Evolutionary conservation across 345 rosid species (phyloP).

Genomic region (Cardamine chenopodiifolia): DNA sequence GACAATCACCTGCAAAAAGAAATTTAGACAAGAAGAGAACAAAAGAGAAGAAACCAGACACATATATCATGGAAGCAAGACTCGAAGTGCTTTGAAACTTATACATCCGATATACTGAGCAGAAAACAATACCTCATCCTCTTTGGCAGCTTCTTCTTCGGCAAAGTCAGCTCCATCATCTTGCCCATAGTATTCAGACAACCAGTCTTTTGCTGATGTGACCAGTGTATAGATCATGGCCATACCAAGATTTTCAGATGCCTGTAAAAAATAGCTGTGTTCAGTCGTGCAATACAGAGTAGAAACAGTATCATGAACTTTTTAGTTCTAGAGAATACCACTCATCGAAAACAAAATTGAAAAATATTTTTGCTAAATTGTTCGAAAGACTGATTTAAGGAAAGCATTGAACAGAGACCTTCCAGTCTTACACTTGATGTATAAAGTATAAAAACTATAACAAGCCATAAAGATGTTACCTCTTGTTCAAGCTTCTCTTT

Average conservation of each 20-base stretch:
- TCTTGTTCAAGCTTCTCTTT: slow-evolving; percentile 89
- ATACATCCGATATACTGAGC: slow-evolving; percentile 22
- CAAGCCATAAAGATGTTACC: slow-evolving; percentile 49
- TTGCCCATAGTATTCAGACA: slow-evolving; percentile 75
- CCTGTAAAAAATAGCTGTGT: slow-evolving; percentile 51
- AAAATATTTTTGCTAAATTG: background rate
- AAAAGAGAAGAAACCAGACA: slow-evolving; percentile 4
- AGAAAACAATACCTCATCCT: slow-evolving; percentile 72
- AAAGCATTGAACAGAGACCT: slow-evolving; percentile 10
- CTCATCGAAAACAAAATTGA: background rate
- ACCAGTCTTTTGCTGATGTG: slow-evolving; percentile 90
- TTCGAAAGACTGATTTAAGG: background rate
- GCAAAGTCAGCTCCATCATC: slow-evolving; percentile 48
- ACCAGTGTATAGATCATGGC: slow-evolving; percentile 93
- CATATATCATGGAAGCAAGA: slow-evolving; percentile 18
- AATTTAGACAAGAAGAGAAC: slow-evolving; percentile 20
- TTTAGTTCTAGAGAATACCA: background rate
- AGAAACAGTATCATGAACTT: slow-evolving; percentile 9
- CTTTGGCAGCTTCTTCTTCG: slow-evolving; percentile 61
- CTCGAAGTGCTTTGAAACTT: slow-evolving; percentile 8
- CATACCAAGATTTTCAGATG: slow-evolving; percentile 95
- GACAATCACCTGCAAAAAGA: slow-evolving; percentile 61
- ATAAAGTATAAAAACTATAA: slow-evolving; percentile 9
- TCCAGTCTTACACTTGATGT: background rate
- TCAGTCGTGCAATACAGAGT: background rate